Evolutionary conservation across 2,329 filamentous ascomycete species (phyloP), one percentile per base, ranked within the genome.

Genomic region (Leptosphaerulina australis): DNA sequence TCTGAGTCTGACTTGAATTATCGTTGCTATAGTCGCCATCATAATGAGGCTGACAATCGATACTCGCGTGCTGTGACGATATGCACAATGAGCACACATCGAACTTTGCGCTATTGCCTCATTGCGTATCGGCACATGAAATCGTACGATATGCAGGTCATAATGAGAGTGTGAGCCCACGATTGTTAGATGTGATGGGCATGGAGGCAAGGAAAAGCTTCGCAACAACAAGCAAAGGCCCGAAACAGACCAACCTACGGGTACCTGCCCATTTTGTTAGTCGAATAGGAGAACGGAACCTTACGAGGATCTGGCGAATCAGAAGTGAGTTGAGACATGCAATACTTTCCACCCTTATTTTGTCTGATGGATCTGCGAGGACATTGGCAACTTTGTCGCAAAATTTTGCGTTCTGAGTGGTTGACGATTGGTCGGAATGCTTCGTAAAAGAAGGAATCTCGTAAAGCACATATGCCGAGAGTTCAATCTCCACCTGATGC

Each of bases 141-240:
- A 51, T 51, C 48, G 36, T 51, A 51, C 48, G 48, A 51, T 46
- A 12, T 34, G 22, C 36, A 33, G 20, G 36, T 43, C 48, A 31
- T 46, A 36, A 41, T 51, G 41, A 44, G 48, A 25, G 15, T 26
- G n/a, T 22, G 36, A 45, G 24, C 41, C 41, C 48, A 41, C 36
- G 36, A 40, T 51, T 43, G 25, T 46, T 26, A 15, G 18, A 34
- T 25, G 31, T 51, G 48, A 46, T 46, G 37, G 41, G 48, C 41
- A 36, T 37, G 28, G 15, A 17, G 25, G 46, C 36, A 30, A 46
- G 43, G 48, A 40, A 35, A 37, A 36, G 28, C 43, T 36, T 46
- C 37, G 36, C 36, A 28, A 34, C 41, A 43, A 43, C 36, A 34
- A 38, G 36, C 30, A 51, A 46, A 46, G 48, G 48, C 31, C 48